Conservation (phyloP, 768 basidiomycete genomes). For the Lactarius quietus region DNA sequence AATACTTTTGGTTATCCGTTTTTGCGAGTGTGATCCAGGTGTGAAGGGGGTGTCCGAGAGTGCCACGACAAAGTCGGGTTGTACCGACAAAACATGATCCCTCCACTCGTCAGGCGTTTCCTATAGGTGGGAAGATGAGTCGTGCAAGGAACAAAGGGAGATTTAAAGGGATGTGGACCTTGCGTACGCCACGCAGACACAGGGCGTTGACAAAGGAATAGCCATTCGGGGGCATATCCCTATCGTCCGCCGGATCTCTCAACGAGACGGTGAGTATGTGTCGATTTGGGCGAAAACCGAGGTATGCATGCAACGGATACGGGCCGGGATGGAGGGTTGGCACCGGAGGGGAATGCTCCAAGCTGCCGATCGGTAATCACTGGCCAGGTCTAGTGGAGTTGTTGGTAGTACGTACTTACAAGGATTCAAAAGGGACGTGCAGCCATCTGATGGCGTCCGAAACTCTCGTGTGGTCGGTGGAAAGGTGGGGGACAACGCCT, state of each 20-base stretch:
- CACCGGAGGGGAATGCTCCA: constrained; percentile 64
- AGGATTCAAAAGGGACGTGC: constrained; percentile 74
- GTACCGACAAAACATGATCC: constrained; percentile 46
- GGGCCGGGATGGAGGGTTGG: constrained; percentile 55
- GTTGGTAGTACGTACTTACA: constrained; percentile 46
- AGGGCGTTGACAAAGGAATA: constrained; percentile 51
- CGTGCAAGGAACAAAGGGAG: not conserved
- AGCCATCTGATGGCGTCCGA: constrained; percentile 57
- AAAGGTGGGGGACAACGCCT: constrained; percentile 71
- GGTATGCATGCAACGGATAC: constrained; percentile 58
- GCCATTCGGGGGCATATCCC: constrained; percentile 73
- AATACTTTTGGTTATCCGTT: constrained; percentile 70
- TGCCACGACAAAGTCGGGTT: constrained; percentile 69
- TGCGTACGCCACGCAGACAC: constrained; percentile 66
- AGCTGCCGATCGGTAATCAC: constrained; percentile 35
- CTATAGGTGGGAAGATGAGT: constrained; percentile 35
- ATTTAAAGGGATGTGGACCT: constrained; percentile 42
- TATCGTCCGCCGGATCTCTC: constrained; percentile 60
- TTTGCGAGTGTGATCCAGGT: constrained; percentile 66
- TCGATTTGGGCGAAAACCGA: constrained; percentile 48
- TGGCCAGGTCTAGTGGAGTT: not conserved
- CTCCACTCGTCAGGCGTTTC: constrained; percentile 55
- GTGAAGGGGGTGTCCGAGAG: constrained; percentile 70
- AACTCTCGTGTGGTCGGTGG: constrained; percentile 51
- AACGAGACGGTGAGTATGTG: constrained; percentile 59